Evolutionary conservation across 768 basidiomycete genomes (phyloP), one percentile per base, ranked within the genome.

Genomic region (Hirschioporus abietinus): DNA sequence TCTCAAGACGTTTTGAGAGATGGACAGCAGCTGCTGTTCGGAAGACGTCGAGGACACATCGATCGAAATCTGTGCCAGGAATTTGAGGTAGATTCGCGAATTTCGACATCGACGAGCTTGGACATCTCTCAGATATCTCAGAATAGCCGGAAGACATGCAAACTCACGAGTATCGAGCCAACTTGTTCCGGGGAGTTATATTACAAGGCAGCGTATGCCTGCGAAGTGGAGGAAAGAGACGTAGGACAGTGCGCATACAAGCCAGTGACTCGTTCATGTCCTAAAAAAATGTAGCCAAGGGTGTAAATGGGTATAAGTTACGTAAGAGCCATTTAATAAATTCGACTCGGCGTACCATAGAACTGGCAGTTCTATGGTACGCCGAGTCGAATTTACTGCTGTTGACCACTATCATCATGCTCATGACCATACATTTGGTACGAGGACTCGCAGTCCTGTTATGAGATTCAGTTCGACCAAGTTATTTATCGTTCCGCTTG

Each of bases 11-110:
- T 9, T 34, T 25, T 34, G 60, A 61, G 60, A 61, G 24, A 34
- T 61, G 60, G 9, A 25, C 30, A 17, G 60, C 60, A 15, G 30
- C 60, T 61, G 60, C 60, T 61, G 24, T 34, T 1, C 30, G 24
- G 23, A 61, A 61, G 10, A 61, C 25, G 17, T 61, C 60, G 30
- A 61, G 30, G 30, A 61, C 60, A 23, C 25, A 25, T 61, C 60
- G 60, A 24, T 25, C 25, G 60, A 61, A 34, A 25, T 61, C 60
- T 61, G 60, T 61, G 60, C 60, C 60, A 25, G 60, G 60, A 15
- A 61, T 23, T 25, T 24, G 60, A 25, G 60, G 60, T 61, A 61
- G 30, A 24, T 61, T 61, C 20, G 60, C 12, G 42, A 52, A 52
- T 52, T 52, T 52, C 42, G 42, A 52, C 42, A 52, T 52, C 42